A percentile compares a stretch with the other conserved stretches of the same genome.
Conservation (phyloP, 768 basidiomycete species). For the Pleurotus giganteus region DNA sequence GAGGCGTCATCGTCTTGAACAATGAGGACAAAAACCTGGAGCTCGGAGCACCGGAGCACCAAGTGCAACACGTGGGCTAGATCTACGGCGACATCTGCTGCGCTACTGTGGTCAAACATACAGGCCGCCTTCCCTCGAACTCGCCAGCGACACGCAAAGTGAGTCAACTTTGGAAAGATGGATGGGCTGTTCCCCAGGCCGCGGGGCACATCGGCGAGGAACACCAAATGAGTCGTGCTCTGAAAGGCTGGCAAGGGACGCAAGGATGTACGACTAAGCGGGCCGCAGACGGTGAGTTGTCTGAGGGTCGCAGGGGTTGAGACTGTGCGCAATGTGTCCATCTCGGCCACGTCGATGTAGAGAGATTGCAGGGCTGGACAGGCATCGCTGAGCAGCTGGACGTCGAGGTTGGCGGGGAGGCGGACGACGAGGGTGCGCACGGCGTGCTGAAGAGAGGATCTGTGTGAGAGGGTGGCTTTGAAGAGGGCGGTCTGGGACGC, state of each 20-base stretch:
- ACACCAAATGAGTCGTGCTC: background rate
- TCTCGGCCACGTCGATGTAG: constrained; percentile 1
- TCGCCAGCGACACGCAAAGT: constrained; percentile 4
- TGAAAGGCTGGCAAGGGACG: background rate
- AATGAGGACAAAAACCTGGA: background rate
- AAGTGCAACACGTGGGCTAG: background rate
- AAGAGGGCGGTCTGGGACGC: background rate
- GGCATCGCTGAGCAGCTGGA: background rate
- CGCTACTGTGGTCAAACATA: background rate
- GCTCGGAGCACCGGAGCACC: background rate
- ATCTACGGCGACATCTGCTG: background rate
- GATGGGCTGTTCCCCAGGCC: background rate
- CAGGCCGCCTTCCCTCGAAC: background rate
- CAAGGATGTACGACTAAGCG: background rate
- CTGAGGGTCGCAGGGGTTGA: background rate
- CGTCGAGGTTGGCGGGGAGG: background rate
- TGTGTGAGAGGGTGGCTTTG: background rate
- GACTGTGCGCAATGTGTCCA: background rate
- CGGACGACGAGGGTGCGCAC: background rate
- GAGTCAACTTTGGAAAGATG: constrained; percentile 1
- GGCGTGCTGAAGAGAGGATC: background rate
- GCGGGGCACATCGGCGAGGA: constrained; percentile 1
- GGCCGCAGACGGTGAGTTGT: constrained; percentile 4
- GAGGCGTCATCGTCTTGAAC: constrained; percentile 1
- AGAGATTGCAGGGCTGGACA: background rate